Percentiles rank a stretch among this genome's conserved stretches.
phyloP scores from a whole-genome alignment of 257 asterid genomes.

The Ligustrum vulgare region DNA sequence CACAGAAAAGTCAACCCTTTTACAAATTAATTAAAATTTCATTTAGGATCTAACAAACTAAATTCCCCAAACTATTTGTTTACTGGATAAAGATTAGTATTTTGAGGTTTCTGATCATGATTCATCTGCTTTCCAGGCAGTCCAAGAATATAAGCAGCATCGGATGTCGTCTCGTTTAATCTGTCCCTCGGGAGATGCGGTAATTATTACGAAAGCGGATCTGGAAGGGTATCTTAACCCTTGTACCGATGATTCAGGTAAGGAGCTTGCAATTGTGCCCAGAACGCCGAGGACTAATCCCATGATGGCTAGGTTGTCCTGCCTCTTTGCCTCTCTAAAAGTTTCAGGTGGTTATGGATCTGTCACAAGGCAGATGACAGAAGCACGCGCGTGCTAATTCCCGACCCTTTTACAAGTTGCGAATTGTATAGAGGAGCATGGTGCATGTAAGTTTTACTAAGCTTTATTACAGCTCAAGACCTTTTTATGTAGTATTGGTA shows the following conservation, averaged over 20 bases:
- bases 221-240: constrained; percentile 85
- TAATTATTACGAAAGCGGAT: constrained; percentile 81
- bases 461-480: not conserved
- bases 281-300: constrained; percentile 48
- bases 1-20: not conserved
- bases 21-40: not conserved
- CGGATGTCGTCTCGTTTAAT: constrained; percentile 38
- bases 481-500: constrained; percentile 15
- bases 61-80: not conserved
- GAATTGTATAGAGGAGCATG: constrained; percentile 31
- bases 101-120: not conserved
- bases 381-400: constrained; percentile 59
- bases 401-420: constrained; percentile 1
- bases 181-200: constrained; percentile 65
- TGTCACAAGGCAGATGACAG: constrained; percentile 64
- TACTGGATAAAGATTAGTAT: not conserved
- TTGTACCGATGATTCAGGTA: constrained; percentile 33
- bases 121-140: constrained; percentile 59
- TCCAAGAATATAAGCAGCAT: constrained; percentile 70
- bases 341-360: constrained; percentile 61
- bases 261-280: constrained; percentile 47
- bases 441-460: not conserved
- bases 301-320: constrained; percentile 75
- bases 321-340: constrained; percentile 79
- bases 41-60: not conserved